Evolutionary conservation across 371 early-diverging fungal genomes (phyloP), one percentile per base, ranked within the genome.

Genomic region (Mortierella polycephala): DNA sequence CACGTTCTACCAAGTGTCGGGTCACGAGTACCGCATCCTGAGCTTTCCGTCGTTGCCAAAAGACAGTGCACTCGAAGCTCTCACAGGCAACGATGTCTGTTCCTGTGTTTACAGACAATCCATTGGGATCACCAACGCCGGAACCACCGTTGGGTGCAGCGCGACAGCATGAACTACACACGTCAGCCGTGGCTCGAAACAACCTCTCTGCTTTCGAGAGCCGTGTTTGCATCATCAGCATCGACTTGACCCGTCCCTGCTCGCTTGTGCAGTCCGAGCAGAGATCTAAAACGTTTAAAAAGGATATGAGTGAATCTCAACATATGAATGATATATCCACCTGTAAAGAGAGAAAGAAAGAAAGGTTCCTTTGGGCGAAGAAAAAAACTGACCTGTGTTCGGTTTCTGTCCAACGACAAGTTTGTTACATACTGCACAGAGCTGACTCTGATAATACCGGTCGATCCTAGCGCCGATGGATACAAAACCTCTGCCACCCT

Each of bases 131-230:
- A 11, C 41, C 64, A 0, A 21, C 55, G 23, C 46, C 42, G n/a
- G 42, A 58, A 5, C 64, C 63, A 8, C 69, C 73, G 20, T 39
- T 42, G 7, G 71, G 64, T 1, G 66, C 51, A 8, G 56, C 40
- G 13, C 79, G 69, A 41, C 73, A 79, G 44, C 79, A 79, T 14
- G 79, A 79, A 20, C 69, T 69, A 20, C 79, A 79, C 6, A 73
- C 67, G 52, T 79, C 73, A 1, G 69, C 44, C 7, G 79, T 66
- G 1, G 79, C 73, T 1, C 62, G 56, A n/a, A 72, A 64, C 37
- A 65, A 14, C 39, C 50, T 64, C 56, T 79, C 79, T 10, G 72
- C 69, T 6, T 64, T 72, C n/a, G 61, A 30, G 6, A 79, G 41
- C 21, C 73, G 65, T 7, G 47, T 61, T 20, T 72, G 79, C n/a